Conservation (phyloP, 805 yeast species). For the Pichia pseudocactophila region DNA sequence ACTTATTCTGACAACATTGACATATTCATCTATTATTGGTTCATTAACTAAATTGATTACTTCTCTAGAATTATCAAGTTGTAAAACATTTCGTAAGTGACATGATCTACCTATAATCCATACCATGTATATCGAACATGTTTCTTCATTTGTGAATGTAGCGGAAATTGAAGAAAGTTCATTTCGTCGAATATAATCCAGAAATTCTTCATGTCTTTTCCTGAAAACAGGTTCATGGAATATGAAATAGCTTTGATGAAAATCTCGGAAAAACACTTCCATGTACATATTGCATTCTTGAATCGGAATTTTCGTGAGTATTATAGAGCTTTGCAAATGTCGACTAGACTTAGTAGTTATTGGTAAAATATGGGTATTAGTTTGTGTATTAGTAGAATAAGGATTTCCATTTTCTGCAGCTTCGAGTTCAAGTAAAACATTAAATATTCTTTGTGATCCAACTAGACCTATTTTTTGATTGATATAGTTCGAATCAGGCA, state of each 20-base stretch:
- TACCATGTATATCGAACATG: slow-evolving; percentile 31
- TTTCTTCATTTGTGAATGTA: slow-evolving; percentile 13
- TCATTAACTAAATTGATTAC: neutral
- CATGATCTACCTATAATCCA: slow-evolving; percentile 24
- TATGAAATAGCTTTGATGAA: slow-evolving; percentile 30
- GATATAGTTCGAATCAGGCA: neutral
- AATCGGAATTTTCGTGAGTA: slow-evolving; percentile 19
- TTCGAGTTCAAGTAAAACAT: slow-evolving; percentile 7
- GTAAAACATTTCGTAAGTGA: slow-evolving; percentile 6
- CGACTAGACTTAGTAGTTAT: neutral
- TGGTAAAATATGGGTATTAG: neutral
- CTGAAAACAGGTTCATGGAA: slow-evolving; percentile 25
- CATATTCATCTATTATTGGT: slow-evolving; percentile 14
- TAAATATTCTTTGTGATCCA: slow-evolving; percentile 7
- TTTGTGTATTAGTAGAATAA: neutral
- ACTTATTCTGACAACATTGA: slow-evolving; percentile 26
- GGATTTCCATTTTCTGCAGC: neutral
- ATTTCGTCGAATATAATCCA: slow-evolving; percentile 16
- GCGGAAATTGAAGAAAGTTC: neutral
- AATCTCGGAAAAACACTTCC: slow-evolving; percentile 26
- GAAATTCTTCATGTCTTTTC: slow-evolving; percentile 23
- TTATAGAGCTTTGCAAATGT: neutral
- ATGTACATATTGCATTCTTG: slow-evolving; percentile 24
- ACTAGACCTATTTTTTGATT: slow-evolving; percentile 12
- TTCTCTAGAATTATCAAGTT: slow-evolving; percentile 4